Percentiles rank a stretch among this genome's conserved stretches.
Evolutionary conservation across 208 protist species (phyloP).

Genomic region (Trypanosoma vivax): DNA sequence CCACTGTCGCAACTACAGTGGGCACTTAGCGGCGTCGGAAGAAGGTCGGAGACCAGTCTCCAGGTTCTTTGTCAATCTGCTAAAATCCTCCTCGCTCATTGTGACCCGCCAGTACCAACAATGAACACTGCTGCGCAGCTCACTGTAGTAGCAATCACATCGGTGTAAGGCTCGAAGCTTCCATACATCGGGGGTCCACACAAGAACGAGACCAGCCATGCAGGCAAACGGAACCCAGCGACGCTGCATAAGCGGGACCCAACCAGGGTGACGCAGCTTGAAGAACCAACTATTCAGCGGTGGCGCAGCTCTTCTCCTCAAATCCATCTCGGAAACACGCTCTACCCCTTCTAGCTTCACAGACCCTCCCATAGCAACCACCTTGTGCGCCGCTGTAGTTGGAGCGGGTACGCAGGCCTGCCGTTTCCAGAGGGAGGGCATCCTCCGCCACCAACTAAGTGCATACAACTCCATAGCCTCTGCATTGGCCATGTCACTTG

Average conservation of each 20-base stretch:
- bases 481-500: constrained; percentile 80
- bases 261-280: constrained; percentile 56
- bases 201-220: constrained; percentile 20
- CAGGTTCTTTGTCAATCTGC: constrained; percentile 43
- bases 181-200: constrained; percentile 83
- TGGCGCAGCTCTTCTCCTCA: neutral
- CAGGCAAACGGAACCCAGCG: constrained; percentile 80
- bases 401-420: constrained; percentile 8
- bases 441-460: constrained; percentile 38
- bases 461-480: constrained; percentile 69
- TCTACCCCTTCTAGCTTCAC: constrained; percentile 30
- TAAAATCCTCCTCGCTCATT: constrained; percentile 61
- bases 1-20: constrained; percentile 27
- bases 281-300: constrained; percentile 70
- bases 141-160: constrained; percentile 63
- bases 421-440: constrained; percentile 54
- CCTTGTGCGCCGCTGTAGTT: constrained; percentile 1
- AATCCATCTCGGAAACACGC: constrained; percentile 29
- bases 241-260: constrained; percentile 78
- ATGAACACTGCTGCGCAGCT: constrained; percentile 54
- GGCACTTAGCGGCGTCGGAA: constrained; percentile 53
- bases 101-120: constrained; percentile 72
- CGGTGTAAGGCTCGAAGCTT: constrained; percentile 73
- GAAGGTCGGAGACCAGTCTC: constrained; percentile 28
- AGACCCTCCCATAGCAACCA: constrained; percentile 18